Base-by-base conservation (phyloP, 2,329 filamentous ascomycete species). In the Cladosporium sp. region DNA sequence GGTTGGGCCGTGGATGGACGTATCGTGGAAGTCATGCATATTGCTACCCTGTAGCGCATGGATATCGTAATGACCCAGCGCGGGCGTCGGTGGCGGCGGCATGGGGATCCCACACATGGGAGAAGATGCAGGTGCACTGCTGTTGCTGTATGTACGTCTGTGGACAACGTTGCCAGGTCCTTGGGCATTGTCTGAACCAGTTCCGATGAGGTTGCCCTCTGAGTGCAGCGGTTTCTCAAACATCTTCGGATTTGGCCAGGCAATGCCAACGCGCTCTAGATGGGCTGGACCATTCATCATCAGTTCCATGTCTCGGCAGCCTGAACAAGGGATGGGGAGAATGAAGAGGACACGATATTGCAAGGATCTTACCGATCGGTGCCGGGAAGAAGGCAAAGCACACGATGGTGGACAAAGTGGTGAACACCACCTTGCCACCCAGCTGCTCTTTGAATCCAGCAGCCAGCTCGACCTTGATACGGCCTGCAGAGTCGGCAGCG, bases 311-410 rank as follows among this genome's bases (percentile, higher is more conserved):
- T 28, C 23, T 51, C 2, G 18, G 18, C 21, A 6, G 2, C 23
- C 14, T 21, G 11, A 18, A 10, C 11, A 10, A n/a, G 28, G 28
- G 8, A 28, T 2, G 34, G 25, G 48, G n/a, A 10, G 26, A 28
- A n/a, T n/a, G n/a, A n/a, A 28, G 25, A 32, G 23, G 25, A n/a
- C n/a, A 13, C 39, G 39, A 46, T 21, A 2, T 7, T 21, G 8
- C n/a, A 66, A 4, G 58, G 32, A 36, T 78, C 83, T 70, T 80
- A 94, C 92, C 84, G 63, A 91, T 79, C 0, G 92, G 92, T 36
- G 91, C 92, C 80, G 95, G 91, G 73, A 95, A 91, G 72, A 96
- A 96, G 0, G 92, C 89, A 76, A 96, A 95, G 16, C 86, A 85
- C 26, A 93, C 85, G 53, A 92, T 78, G 71, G 93, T 91, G 73